Evolutionary conservation across 2,329 filamentous ascomycete species (phyloP).

Genomic region (Diplodia scrobiculata): DNA sequence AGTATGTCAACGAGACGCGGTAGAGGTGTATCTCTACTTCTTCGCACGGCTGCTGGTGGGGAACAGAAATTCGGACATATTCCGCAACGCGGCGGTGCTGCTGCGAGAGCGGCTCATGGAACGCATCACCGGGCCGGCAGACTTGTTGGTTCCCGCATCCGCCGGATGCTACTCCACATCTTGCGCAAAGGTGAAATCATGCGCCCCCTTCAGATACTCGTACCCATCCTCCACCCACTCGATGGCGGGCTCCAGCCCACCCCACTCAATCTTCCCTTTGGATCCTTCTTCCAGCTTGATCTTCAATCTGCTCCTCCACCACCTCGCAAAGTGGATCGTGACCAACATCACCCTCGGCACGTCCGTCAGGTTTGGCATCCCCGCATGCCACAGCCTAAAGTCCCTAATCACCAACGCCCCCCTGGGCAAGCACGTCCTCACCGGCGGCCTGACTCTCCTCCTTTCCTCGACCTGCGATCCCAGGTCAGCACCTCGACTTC

Average conservation of each 20-base stretch:
- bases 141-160: conserved; percentile 35
- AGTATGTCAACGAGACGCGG: conserved; percentile 40
- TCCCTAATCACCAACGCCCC: conserved; percentile 62
- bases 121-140: conserved; percentile 35
- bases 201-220: conserved; percentile 19
- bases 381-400: conserved; percentile 64
- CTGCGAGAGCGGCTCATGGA: conserved; percentile 35
- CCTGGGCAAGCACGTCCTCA: conserved; percentile 56
- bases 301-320: conserved; percentile 51
- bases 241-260: conserved; percentile 1
- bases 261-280: conserved; percentile 11
- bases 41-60: conserved; percentile 36
- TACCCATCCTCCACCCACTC: conserved; percentile 7
- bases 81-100: conserved; percentile 33
- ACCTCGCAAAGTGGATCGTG: conserved; percentile 58
- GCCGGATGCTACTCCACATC: not conserved
- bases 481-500: not conserved
- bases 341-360: conserved; percentile 38
- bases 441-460: conserved; percentile 46
- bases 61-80: conserved; percentile 34
- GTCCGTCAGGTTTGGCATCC: conserved; percentile 60
- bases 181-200: too few species aligned
- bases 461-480: conserved; percentile 43
- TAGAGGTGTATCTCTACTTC: conserved; percentile 43
- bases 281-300: not conserved